phyloP scores from a whole-genome alignment of 306 rosid genomes.

The Quercus variabilis region DNA sequence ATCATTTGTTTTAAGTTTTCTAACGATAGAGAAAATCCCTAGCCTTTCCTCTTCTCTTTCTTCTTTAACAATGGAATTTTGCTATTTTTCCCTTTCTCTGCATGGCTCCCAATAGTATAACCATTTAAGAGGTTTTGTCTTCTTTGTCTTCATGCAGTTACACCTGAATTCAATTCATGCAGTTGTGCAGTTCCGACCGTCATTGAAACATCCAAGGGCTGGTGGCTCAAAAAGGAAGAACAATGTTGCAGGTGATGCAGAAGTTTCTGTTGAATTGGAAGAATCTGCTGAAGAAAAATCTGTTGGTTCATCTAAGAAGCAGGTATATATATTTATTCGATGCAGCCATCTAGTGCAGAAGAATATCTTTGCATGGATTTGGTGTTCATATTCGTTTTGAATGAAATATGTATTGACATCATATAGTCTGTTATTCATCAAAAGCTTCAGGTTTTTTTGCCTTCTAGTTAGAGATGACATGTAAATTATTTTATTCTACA shows the following conservation, averaged over 20 bases:
- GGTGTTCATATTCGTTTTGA: neutral
- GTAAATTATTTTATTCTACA: neutral
- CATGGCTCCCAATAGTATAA: neutral
- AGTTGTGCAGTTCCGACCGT: conserved; percentile 80
- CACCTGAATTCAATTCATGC: conserved; percentile 82
- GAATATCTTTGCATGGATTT: neutral
- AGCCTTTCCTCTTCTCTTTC: neutral
- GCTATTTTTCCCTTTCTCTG: neutral
- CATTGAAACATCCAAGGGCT: conserved; percentile 54
- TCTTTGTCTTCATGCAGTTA: conserved; percentile 60
- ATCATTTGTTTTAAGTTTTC: neutral
- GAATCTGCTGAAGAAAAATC: conserved; percentile 43
- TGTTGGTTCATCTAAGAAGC: conserved; percentile 55
- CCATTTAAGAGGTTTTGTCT: conserved; percentile 2
- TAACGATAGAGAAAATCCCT: neutral
- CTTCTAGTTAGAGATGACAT: neutral
- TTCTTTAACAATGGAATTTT: neutral
- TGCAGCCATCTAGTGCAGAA: conserved; percentile 9
- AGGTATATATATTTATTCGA: conserved; percentile 34
- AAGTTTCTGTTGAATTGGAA: conserved; percentile 49
- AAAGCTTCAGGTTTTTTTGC: neutral
- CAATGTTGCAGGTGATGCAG: conserved; percentile 28
- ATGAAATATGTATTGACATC: neutral
- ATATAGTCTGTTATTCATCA: too few species aligned
- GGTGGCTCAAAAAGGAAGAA: conserved; percentile 54